Evolutionary conservation across 164 flowering plant genomes (phyloP).

Genomic region (Litsea cubeba): DNA sequence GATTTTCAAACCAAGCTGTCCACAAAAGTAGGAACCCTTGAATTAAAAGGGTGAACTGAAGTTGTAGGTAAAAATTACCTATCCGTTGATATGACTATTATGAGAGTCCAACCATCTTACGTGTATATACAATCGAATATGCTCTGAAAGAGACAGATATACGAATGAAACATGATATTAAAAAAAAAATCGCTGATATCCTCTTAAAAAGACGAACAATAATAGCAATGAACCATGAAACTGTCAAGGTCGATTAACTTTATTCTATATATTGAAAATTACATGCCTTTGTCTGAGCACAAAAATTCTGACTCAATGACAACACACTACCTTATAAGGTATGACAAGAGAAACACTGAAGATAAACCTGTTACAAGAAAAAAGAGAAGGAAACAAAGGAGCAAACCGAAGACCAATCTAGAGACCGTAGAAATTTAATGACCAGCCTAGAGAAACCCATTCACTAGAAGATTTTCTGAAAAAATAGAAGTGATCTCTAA

Average conservation of each 20-base stretch:
- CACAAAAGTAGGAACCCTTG: too few relatives aligned
- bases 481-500: neutral
- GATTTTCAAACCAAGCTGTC: too few relatives aligned
- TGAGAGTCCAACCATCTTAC: neutral
- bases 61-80: too few relatives aligned
- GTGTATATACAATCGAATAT: too few relatives aligned
- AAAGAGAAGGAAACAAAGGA: too few relatives aligned
- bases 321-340: neutral
- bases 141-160: too few relatives aligned
- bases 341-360: neutral
- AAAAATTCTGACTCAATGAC: constrained; percentile 7
- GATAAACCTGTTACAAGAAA: neutral
- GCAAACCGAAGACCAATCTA: constrained; percentile 2
- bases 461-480: neutral
- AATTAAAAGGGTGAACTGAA: too few relatives aligned
- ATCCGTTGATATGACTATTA: neutral
- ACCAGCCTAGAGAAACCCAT: constrained; percentile 3
- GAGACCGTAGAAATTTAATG: constrained; percentile 1
- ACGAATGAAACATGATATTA: too few relatives aligned
- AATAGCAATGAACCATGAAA: too few relatives aligned
- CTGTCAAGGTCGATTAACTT: too few relatives aligned
- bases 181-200: too few relatives aligned
- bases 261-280: neutral
- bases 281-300: constrained; percentile 4
- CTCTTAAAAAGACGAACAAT: too few relatives aligned